These are phyloP conservation scores for Fusarium torreyae DNA, from an alignment of 2,329 filamentous ascomycete genomes.

Conservation along the genomic window DNA sequence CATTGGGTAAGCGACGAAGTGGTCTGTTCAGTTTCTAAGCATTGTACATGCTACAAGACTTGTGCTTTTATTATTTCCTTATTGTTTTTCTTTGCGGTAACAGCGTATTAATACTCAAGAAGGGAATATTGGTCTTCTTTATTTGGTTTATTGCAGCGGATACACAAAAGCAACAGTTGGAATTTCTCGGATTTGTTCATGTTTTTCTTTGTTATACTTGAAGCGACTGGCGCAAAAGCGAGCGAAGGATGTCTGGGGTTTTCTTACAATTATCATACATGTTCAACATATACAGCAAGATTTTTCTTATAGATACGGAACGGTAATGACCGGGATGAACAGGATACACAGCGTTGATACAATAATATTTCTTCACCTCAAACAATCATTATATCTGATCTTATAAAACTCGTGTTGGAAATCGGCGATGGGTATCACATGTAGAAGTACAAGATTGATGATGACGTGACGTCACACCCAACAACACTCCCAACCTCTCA, in stretches of 20 bases:
- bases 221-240: conserved; percentile 35
- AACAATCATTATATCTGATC: neutral
- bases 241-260: conserved; percentile 33
- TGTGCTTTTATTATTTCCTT: neutral
- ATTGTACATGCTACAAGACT: neutral
- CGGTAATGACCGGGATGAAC: conserved; percentile 30
- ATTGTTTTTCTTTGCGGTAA: neutral
- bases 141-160: neutral
- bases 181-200: conserved; percentile 5
- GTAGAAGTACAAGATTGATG: conserved; percentile 10
- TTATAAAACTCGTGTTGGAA: neutral
- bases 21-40: conserved; percentile 69
- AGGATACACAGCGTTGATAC: conserved; percentile 21
- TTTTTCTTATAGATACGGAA: conserved; percentile 25
- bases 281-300: neutral
- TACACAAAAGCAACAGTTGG: conserved; percentile 12
- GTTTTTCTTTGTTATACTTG: conserved; percentile 13
- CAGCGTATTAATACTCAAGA: neutral
- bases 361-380: neutral
- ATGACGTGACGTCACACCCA: conserved; percentile 39
- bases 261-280: conserved; percentile 10
- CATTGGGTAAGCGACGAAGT: conserved; percentile 70
- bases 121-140: neutral
- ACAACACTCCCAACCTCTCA: conserved; percentile 1
- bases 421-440: neutral